Percentiles rank a stretch among this genome's conserved stretches.
Conservation (phyloP, 768 basidiomycete genomes). For the Postia placenta region DNA sequence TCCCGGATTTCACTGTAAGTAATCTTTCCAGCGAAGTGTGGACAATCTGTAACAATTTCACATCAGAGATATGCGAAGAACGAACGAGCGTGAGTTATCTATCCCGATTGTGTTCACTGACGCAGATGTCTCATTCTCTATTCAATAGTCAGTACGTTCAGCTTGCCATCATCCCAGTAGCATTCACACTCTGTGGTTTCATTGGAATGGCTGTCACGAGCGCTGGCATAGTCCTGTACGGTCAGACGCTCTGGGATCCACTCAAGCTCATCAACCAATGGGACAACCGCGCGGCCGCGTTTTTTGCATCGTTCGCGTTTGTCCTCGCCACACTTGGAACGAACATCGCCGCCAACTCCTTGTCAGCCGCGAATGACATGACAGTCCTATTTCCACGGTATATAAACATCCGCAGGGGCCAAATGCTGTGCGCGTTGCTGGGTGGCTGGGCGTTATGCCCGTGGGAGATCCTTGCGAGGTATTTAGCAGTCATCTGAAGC, state of each 20-base stretch:
- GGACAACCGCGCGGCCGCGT: slow-evolving; percentile 81
- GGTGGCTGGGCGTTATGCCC: slow-evolving; percentile 85
- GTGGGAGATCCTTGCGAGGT: slow-evolving; percentile 72
- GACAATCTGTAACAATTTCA: not conserved
- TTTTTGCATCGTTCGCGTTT: slow-evolving; percentile 77
- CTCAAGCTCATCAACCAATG: slow-evolving; percentile 69
- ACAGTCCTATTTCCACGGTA: slow-evolving; percentile 71
- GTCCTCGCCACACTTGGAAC: slow-evolving; percentile 64
- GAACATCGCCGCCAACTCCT: slow-evolving; percentile 69
- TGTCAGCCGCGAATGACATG: slow-evolving; percentile 79
- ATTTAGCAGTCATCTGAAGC: too few species aligned
- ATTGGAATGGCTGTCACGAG: slow-evolving; percentile 78
- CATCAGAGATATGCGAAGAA: slow-evolving; percentile 65
- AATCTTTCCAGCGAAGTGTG: too few species aligned
- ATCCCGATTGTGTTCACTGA: not conserved
- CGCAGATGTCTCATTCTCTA: not conserved
- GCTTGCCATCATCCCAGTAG: slow-evolving; percentile 65
- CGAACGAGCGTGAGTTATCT: slow-evolving; percentile 45
- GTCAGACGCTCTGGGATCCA: slow-evolving; percentile 66
- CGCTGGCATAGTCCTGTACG: slow-evolving; percentile 69
- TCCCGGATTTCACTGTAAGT: slow-evolving; percentile 71
- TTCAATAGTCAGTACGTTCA: slow-evolving; percentile 62
- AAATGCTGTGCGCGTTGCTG: slow-evolving; percentile 68
- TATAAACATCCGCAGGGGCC: slow-evolving; percentile 77
- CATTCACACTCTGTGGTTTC: slow-evolving; percentile 74